A percentile compares a stretch with the other conserved stretches of the same genome.
Conservation (phyloP, 2,329 filamentous ascomycete genomes). For the Thelonectria olida region DNA sequence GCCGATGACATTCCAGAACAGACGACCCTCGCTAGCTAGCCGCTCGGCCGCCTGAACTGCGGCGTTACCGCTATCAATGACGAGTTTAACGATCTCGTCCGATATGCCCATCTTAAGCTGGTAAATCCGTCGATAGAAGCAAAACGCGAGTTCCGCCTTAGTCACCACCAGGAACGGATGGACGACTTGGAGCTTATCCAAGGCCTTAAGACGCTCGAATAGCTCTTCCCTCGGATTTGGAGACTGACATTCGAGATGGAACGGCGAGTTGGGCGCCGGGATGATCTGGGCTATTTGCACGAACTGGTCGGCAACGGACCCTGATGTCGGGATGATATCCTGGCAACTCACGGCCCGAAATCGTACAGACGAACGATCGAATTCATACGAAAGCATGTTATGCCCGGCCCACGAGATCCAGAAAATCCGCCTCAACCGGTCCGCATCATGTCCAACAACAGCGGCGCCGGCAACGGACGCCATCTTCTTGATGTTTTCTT, state of each 20-base stretch:
- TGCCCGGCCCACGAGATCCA: constrained; percentile 35
- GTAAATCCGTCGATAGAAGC: constrained; percentile 37
- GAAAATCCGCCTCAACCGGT: constrained; percentile 33
- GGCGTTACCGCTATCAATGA: constrained; percentile 27
- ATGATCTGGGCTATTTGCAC: constrained; percentile 30
- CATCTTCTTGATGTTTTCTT: constrained; percentile 35
- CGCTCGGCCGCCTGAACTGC: constrained; percentile 28
- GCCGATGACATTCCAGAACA: constrained; percentile 37
- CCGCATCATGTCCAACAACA: constrained; percentile 23
- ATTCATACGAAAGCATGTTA: constrained; percentile 33
- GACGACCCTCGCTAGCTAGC: constrained; percentile 25
- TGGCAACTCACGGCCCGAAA: constrained; percentile 31
- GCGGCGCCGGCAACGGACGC: constrained; percentile 23
- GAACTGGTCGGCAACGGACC: constrained; percentile 34
- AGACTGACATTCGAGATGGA: constrained; percentile 23
- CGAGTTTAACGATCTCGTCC: constrained; percentile 26
- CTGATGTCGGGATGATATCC: constrained; percentile 19
- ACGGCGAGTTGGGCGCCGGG: constrained; percentile 32
- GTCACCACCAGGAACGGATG: constrained; percentile 34
- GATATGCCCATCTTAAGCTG: constrained; percentile 29
- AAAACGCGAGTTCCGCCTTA: constrained; percentile 34
- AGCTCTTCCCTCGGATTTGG: constrained; percentile 25
- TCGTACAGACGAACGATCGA: constrained; percentile 31
- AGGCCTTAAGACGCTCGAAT: constrained; percentile 26
- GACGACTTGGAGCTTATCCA: constrained; percentile 16